A percentile compares a stretch with the other conserved stretches of the same genome.
These are phyloP conservation scores for Pseudogymnoascus sp. DNA, from an alignment of 2,329 filamentous ascomycete species.

Conservation along the genomic window DNA sequence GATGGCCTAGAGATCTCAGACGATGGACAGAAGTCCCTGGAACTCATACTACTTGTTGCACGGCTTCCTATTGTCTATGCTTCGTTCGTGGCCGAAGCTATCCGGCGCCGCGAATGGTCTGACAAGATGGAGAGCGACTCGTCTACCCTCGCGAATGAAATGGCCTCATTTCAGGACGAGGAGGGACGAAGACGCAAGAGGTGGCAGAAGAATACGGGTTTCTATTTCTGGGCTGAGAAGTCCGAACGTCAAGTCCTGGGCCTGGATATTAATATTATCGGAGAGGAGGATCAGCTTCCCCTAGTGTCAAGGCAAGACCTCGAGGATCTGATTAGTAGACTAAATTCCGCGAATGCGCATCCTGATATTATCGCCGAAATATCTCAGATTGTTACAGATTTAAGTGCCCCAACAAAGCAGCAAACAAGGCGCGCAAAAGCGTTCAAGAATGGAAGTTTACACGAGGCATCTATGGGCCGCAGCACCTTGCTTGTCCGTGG, in stretches of 20 bases:
- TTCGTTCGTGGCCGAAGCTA: conserved; percentile 77
- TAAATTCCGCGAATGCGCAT: conserved; percentile 61
- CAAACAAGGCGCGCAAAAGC: conserved; percentile 82
- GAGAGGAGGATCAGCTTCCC: conserved; percentile 77
- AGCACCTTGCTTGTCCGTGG: conserved; percentile 72
- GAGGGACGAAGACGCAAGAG: conserved; percentile 81
- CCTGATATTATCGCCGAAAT: conserved; percentile 64
- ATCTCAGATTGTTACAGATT: conserved; percentile 66
- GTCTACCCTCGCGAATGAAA: conserved; percentile 80
- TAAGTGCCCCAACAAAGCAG: conserved; percentile 76
- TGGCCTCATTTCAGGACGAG: conserved; percentile 86
- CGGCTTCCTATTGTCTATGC: conserved; percentile 86
- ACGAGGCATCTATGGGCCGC: conserved; percentile 81
- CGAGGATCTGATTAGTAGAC: conserved; percentile 59
- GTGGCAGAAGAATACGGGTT: conserved; percentile 82
- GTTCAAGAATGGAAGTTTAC: conserved; percentile 93
- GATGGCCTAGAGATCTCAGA: conserved; percentile 63
- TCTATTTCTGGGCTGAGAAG: conserved; percentile 56
- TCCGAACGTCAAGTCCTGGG: conserved; percentile 64
- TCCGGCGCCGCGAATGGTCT: conserved; percentile 81
- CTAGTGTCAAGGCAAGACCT: conserved; percentile 68
- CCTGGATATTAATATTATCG: conserved; percentile 78
- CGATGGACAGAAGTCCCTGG: conserved; percentile 72
- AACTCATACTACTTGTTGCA: conserved; percentile 71
- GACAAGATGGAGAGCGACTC: conserved; percentile 88